Percentiles rank a stretch among this genome's conserved stretches.
Evolutionary conservation across 2,329 filamentous ascomycete species (phyloP).

Genomic region (Exophiala spinifera): DNA sequence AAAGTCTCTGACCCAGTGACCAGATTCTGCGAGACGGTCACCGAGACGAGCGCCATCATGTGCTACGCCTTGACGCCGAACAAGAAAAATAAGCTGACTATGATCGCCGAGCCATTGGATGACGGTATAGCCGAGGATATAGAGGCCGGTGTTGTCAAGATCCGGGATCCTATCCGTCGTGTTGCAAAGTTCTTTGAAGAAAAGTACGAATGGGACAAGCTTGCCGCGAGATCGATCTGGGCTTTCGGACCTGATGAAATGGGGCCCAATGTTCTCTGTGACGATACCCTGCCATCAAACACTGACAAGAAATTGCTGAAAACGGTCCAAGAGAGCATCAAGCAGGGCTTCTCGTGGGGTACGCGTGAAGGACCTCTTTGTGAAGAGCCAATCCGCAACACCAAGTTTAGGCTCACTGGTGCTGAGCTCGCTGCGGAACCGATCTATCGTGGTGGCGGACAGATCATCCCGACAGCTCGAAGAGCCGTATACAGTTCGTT

Average conservation of each 20-base stretch:
- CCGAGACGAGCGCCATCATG: slow-evolving; percentile 95
- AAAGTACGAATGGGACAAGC: slow-evolving; percentile 92
- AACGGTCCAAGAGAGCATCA: slow-evolving; percentile 85
- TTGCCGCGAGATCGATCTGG: slow-evolving; percentile 95
- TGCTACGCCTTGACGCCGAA: slow-evolving; percentile 97
- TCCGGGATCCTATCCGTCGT: slow-evolving; percentile 87
- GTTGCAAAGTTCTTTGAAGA: slow-evolving; percentile 97
- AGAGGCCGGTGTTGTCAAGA: slow-evolving; percentile 82
- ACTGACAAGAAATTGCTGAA: slow-evolving; percentile 89
- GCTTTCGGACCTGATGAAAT: slow-evolving; percentile 95
- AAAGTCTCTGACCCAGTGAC: slow-evolving; percentile 98
- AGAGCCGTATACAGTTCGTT: slow-evolving; percentile 94
- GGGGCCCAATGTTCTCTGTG: slow-evolving; percentile 92
- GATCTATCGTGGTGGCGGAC: slow-evolving; percentile 91
- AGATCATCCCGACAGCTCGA: slow-evolving; percentile 93
- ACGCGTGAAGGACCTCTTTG: slow-evolving; percentile 92
- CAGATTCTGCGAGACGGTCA: slow-evolving; percentile 94
- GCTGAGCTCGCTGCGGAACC: slow-evolving; percentile 81
- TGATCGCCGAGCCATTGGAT: slow-evolving; percentile 94
- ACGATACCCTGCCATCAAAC: slow-evolving; percentile 91
- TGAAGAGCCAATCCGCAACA: slow-evolving; percentile 98
- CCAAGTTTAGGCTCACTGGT: slow-evolving; percentile 95
- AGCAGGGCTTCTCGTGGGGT: slow-evolving; percentile 96
- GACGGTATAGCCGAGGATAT: slow-evolving; percentile 94
- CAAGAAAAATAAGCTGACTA: slow-evolving; percentile 99